A percentile compares a stretch with the other conserved stretches of the same genome.
These are phyloP conservation scores for Tolypocladium guangdongense DNA, from an alignment of 2,329 filamentous ascomycete genomes.

Conservation along the genomic window DNA sequence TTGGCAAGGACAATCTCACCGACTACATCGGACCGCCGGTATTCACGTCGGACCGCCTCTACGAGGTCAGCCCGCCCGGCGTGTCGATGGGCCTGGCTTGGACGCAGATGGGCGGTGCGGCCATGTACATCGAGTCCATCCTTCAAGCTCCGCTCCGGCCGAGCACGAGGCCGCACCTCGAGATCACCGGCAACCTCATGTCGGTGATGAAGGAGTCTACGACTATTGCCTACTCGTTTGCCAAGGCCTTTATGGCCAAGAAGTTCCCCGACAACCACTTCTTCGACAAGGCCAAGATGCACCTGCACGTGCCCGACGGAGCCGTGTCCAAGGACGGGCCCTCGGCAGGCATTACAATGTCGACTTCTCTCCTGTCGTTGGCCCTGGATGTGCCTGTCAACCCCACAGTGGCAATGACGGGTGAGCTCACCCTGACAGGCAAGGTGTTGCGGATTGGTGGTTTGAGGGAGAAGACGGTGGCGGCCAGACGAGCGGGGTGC, in stretches of 20 bases:
- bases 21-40: conserved; percentile 95
- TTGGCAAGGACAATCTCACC: conserved; percentile 81
- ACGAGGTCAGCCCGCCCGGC: conserved; percentile 85
- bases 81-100: conserved; percentile 97
- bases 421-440: conserved; percentile 90
- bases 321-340: conserved; percentile 92
- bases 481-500: conserved; percentile 81
- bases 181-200: conserved; percentile 91
- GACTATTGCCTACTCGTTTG: conserved; percentile 88
- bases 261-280: conserved; percentile 85
- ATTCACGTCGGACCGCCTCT: conserved; percentile 90
- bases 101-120: conserved; percentile 94
- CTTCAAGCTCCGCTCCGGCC: conserved; percentile 71
- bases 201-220: conserved; percentile 98
- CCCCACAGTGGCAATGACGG: conserved; percentile 92
- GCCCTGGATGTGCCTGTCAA: conserved; percentile 69
- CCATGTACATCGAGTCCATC: conserved; percentile 95
- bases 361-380: conserved; percentile 79
- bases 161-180: conserved; percentile 65
- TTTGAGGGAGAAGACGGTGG: conserved; percentile 92
- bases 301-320: conserved; percentile 93
- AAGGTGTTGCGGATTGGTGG: conserved; percentile 95
- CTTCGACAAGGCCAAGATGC: conserved; percentile 90
- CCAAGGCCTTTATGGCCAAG: conserved; percentile 78
- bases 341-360: conserved; percentile 94